Conservation (phyloP, 129 eudicot genomes). For the Glebionis coronaria region DNA sequence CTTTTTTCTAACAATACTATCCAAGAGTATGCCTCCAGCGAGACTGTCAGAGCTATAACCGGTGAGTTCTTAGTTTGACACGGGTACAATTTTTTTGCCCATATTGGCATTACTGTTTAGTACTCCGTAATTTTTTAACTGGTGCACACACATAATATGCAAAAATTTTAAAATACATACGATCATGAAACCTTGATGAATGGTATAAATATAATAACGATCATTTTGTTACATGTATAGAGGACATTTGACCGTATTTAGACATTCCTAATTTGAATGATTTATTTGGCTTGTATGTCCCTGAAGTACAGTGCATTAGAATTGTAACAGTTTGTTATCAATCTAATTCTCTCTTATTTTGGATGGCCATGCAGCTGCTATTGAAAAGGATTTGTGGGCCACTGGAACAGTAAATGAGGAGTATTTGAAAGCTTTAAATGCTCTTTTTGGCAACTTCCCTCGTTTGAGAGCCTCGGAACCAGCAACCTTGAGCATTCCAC, state of each 20-base stretch:
- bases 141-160: not conserved
- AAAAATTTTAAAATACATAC: not conserved
- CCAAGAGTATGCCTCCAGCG: constrained; percentile 98
- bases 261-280: no score
- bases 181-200: not conserved
- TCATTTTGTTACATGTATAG: no score
- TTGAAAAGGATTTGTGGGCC: constrained; percentile 97
- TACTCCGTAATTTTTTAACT: constrained; percentile 2
- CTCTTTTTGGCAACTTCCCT: constrained; percentile 92
- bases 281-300: no score
- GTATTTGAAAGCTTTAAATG: constrained; percentile 88
- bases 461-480: constrained; percentile 96
- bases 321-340: constrained; percentile 14
- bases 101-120: not conserved
- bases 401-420: constrained; percentile 94
- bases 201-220: not conserved
- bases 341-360: constrained; percentile 1
- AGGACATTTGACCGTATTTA: not conserved
- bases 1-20: constrained; percentile 90
- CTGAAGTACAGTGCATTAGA: not conserved
- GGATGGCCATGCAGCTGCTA: constrained; percentile 62
- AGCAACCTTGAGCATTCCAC: constrained; percentile 96
- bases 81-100: constrained; percentile 5
- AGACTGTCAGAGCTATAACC: constrained; percentile 99
- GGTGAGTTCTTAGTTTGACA: constrained; percentile 43